A percentile compares a stretch with the other conserved stretches of the same genome.
These are phyloP conservation scores for Turnera subulata DNA, from an alignment of 345 rosid species.

Conservation along the genomic window DNA sequence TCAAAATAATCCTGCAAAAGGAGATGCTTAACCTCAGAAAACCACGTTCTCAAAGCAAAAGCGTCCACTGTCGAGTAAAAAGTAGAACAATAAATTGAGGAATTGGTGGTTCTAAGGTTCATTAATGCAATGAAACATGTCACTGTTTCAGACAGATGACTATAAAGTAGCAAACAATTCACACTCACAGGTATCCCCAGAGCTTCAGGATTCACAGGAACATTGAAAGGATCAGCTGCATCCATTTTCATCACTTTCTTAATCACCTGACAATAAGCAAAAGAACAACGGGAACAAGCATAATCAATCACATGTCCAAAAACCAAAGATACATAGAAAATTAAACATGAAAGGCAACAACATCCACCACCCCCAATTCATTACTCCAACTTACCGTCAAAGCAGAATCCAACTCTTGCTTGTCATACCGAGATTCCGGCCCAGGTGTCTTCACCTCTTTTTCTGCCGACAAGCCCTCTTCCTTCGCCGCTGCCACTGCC, in stretches of 20 bases:
- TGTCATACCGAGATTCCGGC: slow-evolving; percentile 37
- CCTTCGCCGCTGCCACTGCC: slow-evolving; percentile 16
- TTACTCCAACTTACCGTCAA: slow-evolving; percentile 42
- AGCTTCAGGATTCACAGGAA: slow-evolving; percentile 92
- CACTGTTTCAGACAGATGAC: too few relatives aligned
- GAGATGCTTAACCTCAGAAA: not conserved
- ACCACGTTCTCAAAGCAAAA: too few relatives aligned
- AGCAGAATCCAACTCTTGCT: slow-evolving; percentile 71
- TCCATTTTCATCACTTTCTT: slow-evolving; percentile 99
- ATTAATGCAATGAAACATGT: too few relatives aligned
- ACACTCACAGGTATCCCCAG: slow-evolving; percentile 91
- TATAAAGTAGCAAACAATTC: not conserved
- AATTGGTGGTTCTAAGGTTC: too few relatives aligned
- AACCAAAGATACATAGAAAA: not conserved
- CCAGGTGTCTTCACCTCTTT: slow-evolving; percentile 39
- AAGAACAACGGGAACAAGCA: not conserved
- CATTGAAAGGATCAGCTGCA: slow-evolving; percentile 90
- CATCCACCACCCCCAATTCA: not conserved
- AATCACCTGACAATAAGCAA: slow-evolving; percentile 45
- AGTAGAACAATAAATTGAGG: not conserved
- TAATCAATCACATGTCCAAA: not conserved
- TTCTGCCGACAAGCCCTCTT: slow-evolving; percentile 24
- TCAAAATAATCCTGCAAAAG: slow-evolving; percentile 77
- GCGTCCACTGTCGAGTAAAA: not conserved
- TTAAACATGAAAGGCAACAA: not conserved